Evolutionary conservation across 371 early-diverging fungal genomes (phyloP), one percentile per base, ranked within the genome.

Genomic region (Rhizopus stolonifer): DNA sequence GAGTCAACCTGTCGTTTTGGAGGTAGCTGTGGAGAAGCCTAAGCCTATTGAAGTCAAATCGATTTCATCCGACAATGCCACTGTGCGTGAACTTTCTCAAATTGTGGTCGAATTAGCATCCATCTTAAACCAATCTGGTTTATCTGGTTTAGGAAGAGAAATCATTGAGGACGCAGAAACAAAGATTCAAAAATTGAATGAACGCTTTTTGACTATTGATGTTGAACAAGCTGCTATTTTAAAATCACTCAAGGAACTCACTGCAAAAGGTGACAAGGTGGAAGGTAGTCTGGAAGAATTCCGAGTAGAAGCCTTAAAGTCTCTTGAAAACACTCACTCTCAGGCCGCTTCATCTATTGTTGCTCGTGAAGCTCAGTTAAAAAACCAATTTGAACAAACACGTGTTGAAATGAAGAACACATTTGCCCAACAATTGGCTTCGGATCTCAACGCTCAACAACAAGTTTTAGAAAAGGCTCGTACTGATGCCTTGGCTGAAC

Each of bases 321-420:
- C 46, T 1, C 31, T 68, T 3, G 43, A 59, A 25, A 38, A 57
- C 8, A 29, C 58, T 14, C 52, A 52, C 22, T 40, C 44, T n/a
- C 38, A 57, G 9, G 48, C 61, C n/a, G 61, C 60, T 15, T 49
- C 54, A 1, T 13, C 40, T n/a, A 54, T 63, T 24, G 47, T 63
- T 8, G 58, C 58, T 3, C 58, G 64, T 58, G 74, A 71, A 65
- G 70, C 72, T 25, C 70, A 76, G 32, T 56, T 79, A 5, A 69
- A 72, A 34, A 68, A 67, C 24, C 60, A 64, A 19, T 72, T 58
- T 52, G 74, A 72, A 43, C 55, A 69, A 43, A 74, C 74, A 11
- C 61, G 65, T 18, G 51, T 44, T 15, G 55, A 61, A 4, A 57
- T 69, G 59, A 56, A 65, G 46, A 53, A 52, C 10, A 46, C 50